Base-by-base conservation (phyloP, 805 yeast genomes). In the Isabelozyma rhagii region DNA sequence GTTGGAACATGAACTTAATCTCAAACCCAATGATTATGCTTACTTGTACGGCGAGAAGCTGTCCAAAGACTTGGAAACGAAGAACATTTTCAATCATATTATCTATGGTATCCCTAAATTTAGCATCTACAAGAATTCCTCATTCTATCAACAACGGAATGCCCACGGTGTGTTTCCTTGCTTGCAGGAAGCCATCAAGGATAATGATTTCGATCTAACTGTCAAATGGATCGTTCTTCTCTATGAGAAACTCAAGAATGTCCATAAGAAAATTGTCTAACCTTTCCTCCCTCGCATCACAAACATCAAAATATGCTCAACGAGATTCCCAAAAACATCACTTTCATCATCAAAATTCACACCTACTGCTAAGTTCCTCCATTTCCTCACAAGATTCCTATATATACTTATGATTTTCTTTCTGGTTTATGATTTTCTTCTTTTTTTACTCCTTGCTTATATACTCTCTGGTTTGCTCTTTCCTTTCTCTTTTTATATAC, bases 1-100 rank as follows among this genome's bases (percentile, higher is more conserved):
- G 27, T 51, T 70, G 34, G 76, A 72, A 47, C 61, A 60, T 34
- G 67, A 63, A 21, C 59, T 71, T 41, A 52, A 51, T 18, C 54
- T 66, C 21, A 50, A 44, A 6, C 39, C 43, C 1, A 54, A 56
- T 2, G 71, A 65, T 34, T 54, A 45, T 27, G 52, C 54, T 14
- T 60, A 52, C 41, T 49, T 64, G 41, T 29, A 47, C 9, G 47
- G 48, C 17, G 36, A 28, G 21, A 15, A 41, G 8, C 11, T 8
- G 10, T n/a, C 41, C 10, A 39, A 39, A 5, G 36, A 31, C 10
- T 27, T 6, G 5, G 57, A 54, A 15, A 14, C 49, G 10, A 42
- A 47, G 10, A 43, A 25, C 43, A 41, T 4, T 44, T 56, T 45
- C 51, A 55, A 58, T 29, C 66, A 62, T 43, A 43, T 61, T 2